Evolutionary conservation across 345 rosid species (phyloP), one percentile per base, ranked within the genome.

Genomic region (Barbarea vulgaris): DNA sequence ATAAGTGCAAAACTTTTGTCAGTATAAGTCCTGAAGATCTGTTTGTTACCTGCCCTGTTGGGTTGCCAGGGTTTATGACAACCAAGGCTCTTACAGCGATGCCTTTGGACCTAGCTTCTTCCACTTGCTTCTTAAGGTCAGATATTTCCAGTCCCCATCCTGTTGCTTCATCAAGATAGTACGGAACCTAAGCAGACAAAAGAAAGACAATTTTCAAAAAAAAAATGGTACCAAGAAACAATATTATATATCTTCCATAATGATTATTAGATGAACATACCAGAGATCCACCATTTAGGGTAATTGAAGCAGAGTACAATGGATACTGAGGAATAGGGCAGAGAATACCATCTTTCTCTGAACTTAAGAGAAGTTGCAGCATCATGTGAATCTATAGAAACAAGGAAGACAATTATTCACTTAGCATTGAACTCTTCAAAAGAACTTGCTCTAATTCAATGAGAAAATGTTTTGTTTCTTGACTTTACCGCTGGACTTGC

Each of bases 311-410:
- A 61, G 97, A 91, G 85, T 94, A 94, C 74, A 90, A 75, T 24
- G 97, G 97, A 60, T 91, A 93, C 85, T 89, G 98, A 76, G 98
- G 98, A 81, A 93, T 93, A 28, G 97, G 98, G 47, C 97, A 93
- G 61, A 93, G 87, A 67, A 93, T 83, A 25, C 97, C 98, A 80
- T 93, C 96, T 9, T 76, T 83, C 77, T 91, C 93, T 48, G 97
- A 89, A 47, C 90, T 79, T 60, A 83, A 84, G 62, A 93, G 80
- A 78, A 93, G 76, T 80, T 85, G 93, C 91, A 93, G 87, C 94
- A 91, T 91, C 89, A 85, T 84, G 75, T 91, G 98, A 74, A 93
- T 97, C 97, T 91, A 83, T 51, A 14, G 55, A 71, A 28, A 12
- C 61, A 31, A 58, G 34, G 47, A 37, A 11, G n/a, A n/a, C 14